Evolutionary conservation across 768 basidiomycete species (phyloP).

Genomic region (Hypsizygus marmoreus): DNA sequence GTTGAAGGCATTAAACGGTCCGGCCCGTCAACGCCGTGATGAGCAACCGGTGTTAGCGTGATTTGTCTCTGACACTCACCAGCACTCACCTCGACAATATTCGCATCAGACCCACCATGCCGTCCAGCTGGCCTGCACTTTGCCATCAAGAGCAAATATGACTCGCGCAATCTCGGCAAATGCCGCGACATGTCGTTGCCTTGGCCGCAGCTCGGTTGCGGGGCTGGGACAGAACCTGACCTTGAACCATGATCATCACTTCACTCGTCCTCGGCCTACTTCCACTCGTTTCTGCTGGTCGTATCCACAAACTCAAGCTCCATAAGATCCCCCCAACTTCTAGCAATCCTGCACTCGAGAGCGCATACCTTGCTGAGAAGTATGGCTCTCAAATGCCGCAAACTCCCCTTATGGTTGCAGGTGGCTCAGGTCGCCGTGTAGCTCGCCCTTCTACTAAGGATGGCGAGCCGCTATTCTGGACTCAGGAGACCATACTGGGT

Average conservation of each 20-base stretch:
- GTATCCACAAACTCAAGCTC: conserved; percentile 85
- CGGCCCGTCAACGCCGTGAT: too few species aligned
- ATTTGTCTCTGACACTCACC: too few species aligned
- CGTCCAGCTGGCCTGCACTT: too few species aligned
- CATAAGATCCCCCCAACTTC: conserved; percentile 72
- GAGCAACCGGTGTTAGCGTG: too few species aligned
- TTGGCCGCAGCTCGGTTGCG: too few species aligned
- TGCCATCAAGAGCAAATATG: too few species aligned
- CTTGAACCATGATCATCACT: conserved; percentile 49
- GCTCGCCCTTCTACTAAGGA: conserved; percentile 35
- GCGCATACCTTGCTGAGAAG: conserved; percentile 91
- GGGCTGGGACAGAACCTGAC: too few species aligned
- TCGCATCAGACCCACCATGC: too few species aligned
- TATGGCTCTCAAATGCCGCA: conserved; percentile 68
- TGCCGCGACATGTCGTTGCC: too few species aligned
- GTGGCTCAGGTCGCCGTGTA: conserved; percentile 69
- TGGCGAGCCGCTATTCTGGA: conserved; percentile 74
- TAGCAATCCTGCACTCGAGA: conserved; percentile 68
- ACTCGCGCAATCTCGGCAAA: too few species aligned
- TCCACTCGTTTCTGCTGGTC: conserved; percentile 53
- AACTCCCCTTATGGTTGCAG: conserved; percentile 71
- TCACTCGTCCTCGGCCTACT: conserved; percentile 44
- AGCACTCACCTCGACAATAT: too few species aligned
- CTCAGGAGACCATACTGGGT: conserved; percentile 71
- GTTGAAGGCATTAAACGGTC: too few species aligned